Conservation (phyloP, 2,329 filamentous ascomycete species). For the Talaromyces pinophilus region DNA sequence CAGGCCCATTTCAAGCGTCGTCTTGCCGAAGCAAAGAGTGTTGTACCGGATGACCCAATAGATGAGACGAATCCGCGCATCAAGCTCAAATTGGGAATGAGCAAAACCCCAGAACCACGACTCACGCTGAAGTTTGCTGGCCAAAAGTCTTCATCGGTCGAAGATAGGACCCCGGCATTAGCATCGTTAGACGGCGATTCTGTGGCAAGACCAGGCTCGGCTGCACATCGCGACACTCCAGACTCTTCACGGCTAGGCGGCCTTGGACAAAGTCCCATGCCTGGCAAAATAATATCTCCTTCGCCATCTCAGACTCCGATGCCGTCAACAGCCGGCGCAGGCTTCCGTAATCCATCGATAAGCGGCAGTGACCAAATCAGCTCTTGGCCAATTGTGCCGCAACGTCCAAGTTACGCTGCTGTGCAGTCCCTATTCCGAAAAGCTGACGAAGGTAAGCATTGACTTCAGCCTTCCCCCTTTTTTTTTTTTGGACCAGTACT, state of each 20-base stretch:
- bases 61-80: constrained; percentile 66
- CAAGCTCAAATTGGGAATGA: constrained; percentile 69
- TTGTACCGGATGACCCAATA: constrained; percentile 61
- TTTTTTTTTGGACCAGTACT: not conserved
- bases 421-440: constrained; percentile 47
- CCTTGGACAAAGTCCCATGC: constrained; percentile 21
- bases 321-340: not conserved
- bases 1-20: constrained; percentile 69
- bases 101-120: constrained; percentile 51
- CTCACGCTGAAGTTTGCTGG: constrained; percentile 72
- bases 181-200: constrained; percentile 58
- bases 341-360: not conserved
- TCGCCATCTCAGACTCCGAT: constrained; percentile 13
- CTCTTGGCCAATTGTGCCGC: constrained; percentile 1
- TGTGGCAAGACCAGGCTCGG: constrained; percentile 50
- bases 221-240: constrained; percentile 15
- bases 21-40: constrained; percentile 69
- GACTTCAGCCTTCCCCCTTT: not conserved
- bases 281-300: constrained; percentile 10
- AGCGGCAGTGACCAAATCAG: constrained; percentile 2
- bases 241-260: constrained; percentile 18
- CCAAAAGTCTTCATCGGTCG: constrained; percentile 52
- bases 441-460: constrained; percentile 51
- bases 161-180: constrained; percentile 43
- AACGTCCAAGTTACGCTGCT: constrained; percentile 25